Base-by-base conservation (phyloP, 116 monocot genomes). In the Posidonia oceanica region DNA sequence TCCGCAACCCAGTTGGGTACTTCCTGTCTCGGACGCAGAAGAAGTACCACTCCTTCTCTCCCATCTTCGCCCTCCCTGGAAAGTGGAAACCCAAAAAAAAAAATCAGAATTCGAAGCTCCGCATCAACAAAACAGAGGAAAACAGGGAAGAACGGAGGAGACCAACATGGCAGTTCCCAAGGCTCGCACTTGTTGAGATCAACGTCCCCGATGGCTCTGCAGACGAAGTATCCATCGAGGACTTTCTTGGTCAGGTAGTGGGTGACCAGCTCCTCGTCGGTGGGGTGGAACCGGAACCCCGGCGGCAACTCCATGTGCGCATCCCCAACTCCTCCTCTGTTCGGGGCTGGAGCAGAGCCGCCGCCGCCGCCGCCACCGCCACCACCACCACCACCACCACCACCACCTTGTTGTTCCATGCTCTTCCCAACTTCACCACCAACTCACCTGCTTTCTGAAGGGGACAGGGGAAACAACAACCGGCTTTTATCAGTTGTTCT, bases 221-320 rank as follows among this genome's bases (percentile, higher is more conserved):
- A 21, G n/a, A 3, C 5, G 54, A 83, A 79, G n/a, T 54, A 7
- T 39, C 14, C 11, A 14, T 68, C 66, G 12, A 64, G 11, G 11
- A 61, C 67, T 69, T 83, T 83, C 48, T 64, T 73, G 14, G 21
- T 52, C 36, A 83, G 83, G 57, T 83, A 83, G 79, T 83, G 73
- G 2, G 79, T 79, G 44, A 83, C 22, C 53, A 84, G 84, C 52
- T 84, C 84, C 54, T 84, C 84, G 42, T 84, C 84, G 0, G 83
- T 83, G 1, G 83, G 83, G 42, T 83, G 83, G 83, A 83, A 83
- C 38, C 83, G 73, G 62, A 84, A 84, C 14, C 84, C 84, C 0
- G 84, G 80, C 2, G 84, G 84, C 17, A 84, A 63, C 7, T 57
- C 62, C 61, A 71, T 61, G 18, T 54, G 4, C 14, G 65, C 67